A percentile compares a stretch with the other conserved stretches of the same genome.
Evolutionary conservation across 768 basidiomycete genomes (phyloP).

Genomic region (Kwoniella newhampshirensis): DNA sequence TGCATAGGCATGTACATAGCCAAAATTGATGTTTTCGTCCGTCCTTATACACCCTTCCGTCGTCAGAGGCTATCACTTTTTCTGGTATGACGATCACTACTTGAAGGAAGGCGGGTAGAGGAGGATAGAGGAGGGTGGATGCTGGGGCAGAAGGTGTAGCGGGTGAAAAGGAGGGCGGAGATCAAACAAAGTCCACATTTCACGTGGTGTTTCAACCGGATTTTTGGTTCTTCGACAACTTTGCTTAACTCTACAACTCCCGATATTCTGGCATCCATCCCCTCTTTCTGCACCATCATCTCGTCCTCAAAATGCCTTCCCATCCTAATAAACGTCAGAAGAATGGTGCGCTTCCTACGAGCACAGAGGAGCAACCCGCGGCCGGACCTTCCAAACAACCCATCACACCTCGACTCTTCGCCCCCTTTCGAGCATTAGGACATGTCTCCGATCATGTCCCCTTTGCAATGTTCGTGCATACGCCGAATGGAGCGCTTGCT

Average conservation of each 20-base stretch:
- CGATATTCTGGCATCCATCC: not conserved
- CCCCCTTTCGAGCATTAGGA: slow-evolving; percentile 93
- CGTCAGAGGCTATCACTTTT: too few relatives aligned
- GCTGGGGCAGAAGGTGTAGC: too few relatives aligned
- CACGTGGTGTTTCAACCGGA: not conserved
- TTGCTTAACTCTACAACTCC: not conserved
- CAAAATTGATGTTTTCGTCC: too few relatives aligned
- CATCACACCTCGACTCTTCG: slow-evolving; percentile 61
- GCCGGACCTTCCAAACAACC: slow-evolving; percentile 18
- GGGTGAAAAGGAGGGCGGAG: too few relatives aligned
- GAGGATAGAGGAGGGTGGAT: too few relatives aligned
- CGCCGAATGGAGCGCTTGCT: slow-evolving; percentile 77
- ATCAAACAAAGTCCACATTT: too few relatives aligned
- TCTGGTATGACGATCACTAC: too few relatives aligned
- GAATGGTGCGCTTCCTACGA: slow-evolving; percentile 5
- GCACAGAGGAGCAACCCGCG: slow-evolving; percentile 13
- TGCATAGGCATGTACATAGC: too few relatives aligned
- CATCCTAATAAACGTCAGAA: slow-evolving; percentile 11
- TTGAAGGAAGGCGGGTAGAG: too few relatives aligned
- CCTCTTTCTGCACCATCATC: not conserved
- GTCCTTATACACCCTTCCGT: too few relatives aligned
- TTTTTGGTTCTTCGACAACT: not conserved
- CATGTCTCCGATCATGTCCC: slow-evolving; percentile 88
- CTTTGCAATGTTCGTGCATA: slow-evolving; percentile 79
- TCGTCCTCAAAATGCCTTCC: slow-evolving; percentile 10